Evolutionary conservation across 2,329 filamentous ascomycete species (phyloP), one percentile per base, ranked within the genome.

Genomic region (Claviceps pusilla): DNA sequence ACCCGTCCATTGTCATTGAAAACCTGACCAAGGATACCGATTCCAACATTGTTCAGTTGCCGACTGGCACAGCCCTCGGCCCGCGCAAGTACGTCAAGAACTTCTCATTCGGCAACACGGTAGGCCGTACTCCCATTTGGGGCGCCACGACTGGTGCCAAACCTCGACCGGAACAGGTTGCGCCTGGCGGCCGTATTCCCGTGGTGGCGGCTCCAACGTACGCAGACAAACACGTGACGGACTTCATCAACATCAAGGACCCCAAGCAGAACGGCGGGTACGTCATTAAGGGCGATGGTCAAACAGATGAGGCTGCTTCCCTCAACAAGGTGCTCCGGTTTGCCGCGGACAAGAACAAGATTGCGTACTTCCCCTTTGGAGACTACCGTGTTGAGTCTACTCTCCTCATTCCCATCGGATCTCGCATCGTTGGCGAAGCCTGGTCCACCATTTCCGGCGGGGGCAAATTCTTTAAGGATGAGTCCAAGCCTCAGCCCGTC

Each of bases 391-490:
- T 66, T 19, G 59, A 64, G 35, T 61, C 58, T 10, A 65, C 63
- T 7, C 56, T 65, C 1, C 53, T 58, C n/a, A 54, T 65, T 14
- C 64, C 64, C 6, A 52, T 58, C 3, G 74, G 74, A 12, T 75
- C 76, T 4, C 69, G 70, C 2, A 72, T 83, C 31, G 69, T 79
- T 10, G 80, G 80, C 24, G 76, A 82, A 63, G 71, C 72, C 5
- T 79, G 76, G 69, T 71, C 77, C 10, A 69, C 70, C 3, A 75
- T 76, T 61, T 73, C 69, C n/a, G 77, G 69, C 2, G 65, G 64
- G 4, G 78, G 78, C 11, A 51, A 56, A 43, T 61, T 55, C 59
- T 55, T 70, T 66, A 48, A 82, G 76, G 63, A 68, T 61, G 53
- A 65, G 73, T 54, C 63, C 66, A 66, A 66, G 42, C 78, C 79